phyloP scores from a whole-genome alignment of 2,329 filamentous ascomycete genomes.

The Huntiella bhutanensis region DNA sequence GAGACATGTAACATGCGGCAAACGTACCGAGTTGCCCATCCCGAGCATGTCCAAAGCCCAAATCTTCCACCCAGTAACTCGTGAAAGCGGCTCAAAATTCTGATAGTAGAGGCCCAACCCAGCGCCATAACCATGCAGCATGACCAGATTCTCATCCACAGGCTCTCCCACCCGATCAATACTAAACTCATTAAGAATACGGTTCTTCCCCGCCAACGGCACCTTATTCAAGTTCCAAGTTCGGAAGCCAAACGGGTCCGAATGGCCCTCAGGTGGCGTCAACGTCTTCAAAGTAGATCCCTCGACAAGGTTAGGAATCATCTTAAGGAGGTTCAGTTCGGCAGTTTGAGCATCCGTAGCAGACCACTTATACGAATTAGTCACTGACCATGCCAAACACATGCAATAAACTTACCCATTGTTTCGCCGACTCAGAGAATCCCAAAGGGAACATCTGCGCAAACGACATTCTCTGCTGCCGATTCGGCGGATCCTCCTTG shows the following conservation, averaged over 20 bases:
- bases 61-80: conserved; percentile 63
- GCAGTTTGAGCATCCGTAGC: conserved; percentile 64
- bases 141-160: conserved; percentile 72
- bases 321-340: conserved; percentile 73
- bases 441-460: conserved; percentile 57
- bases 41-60: conserved; percentile 90
- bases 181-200: conserved; percentile 81
- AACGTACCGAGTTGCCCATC: conserved; percentile 57
- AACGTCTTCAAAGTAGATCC: conserved; percentile 31
- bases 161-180: conserved; percentile 67
- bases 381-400: background rate
- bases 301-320: conserved; percentile 67
- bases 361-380: conserved; percentile 45
- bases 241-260: conserved; percentile 68
- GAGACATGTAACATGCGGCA: too few relatives aligned
- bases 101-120: conserved; percentile 97
- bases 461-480: conserved; percentile 16
- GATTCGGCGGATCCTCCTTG: conserved; percentile 14
- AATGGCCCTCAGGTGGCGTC: conserved; percentile 24
- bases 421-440: conserved; percentile 77
- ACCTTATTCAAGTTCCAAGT: conserved; percentile 79
- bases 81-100: conserved; percentile 79
- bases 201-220: conserved; percentile 63
- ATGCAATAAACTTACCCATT: conserved; percentile 49
- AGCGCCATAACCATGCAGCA: conserved; percentile 92